phyloP scores from a whole-genome alignment of 306 rosid genomes.

The Rosa chinensis region DNA sequence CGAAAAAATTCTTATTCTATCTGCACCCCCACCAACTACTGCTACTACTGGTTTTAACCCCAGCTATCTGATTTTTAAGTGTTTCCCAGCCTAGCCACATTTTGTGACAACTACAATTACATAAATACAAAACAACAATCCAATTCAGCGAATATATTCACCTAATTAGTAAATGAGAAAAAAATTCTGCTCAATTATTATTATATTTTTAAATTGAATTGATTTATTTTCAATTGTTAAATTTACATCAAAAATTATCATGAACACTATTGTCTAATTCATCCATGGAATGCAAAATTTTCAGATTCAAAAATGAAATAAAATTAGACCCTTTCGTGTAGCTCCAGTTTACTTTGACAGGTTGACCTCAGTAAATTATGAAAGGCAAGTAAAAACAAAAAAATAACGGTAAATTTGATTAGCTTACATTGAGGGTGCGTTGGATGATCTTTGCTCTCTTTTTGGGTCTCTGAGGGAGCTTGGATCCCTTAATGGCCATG shows the following conservation, averaged over 20 bases:
- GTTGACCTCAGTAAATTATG: not conserved
- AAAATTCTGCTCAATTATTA: too few species aligned
- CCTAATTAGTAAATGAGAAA: too few species aligned
- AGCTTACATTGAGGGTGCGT: slow-evolving; percentile 92
- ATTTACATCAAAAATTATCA: too few species aligned
- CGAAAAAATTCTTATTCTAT: not conserved
- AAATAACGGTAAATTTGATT: not conserved
- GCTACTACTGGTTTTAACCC: not conserved
- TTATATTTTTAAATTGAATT: too few species aligned
- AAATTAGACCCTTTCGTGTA: not conserved
- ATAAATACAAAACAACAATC: not conserved
- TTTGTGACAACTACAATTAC: not conserved
- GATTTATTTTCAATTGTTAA: too few species aligned
- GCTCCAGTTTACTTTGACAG: not conserved
- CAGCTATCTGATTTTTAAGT: not conserved
- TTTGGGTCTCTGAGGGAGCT: slow-evolving; percentile 89
- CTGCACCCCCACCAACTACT: not conserved
- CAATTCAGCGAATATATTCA: not conserved
- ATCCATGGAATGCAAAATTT: not conserved
- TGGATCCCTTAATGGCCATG: slow-evolving; percentile 83
- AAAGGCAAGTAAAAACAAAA: not conserved
- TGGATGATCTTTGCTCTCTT: slow-evolving; percentile 84
- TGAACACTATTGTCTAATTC: not conserved
- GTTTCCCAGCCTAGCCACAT: not conserved
- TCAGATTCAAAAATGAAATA: not conserved